phyloP scores from a whole-genome alignment of 331 rosid genomes.

The Cydonia oblonga region DNA sequence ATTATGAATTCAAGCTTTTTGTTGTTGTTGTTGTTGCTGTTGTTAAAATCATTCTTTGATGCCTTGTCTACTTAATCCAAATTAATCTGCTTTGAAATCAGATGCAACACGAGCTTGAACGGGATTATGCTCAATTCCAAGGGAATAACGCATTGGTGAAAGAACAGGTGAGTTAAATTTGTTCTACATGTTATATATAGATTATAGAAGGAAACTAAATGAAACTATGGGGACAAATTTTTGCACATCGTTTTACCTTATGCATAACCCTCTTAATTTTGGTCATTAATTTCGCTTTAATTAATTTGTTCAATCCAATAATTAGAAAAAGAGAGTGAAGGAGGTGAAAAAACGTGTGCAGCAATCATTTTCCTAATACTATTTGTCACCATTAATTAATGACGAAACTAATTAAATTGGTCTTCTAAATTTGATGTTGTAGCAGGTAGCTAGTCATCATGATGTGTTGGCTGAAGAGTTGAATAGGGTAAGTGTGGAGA shows the following conservation, averaged over 20 bases:
- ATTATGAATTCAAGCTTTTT: no score
- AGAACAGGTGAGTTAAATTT: slow-evolving; percentile 14
- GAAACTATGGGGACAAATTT: background rate
- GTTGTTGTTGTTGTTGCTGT: no score
- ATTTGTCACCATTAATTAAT: background rate
- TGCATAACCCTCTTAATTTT: background rate
- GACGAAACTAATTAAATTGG: background rate
- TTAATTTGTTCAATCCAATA: background rate
- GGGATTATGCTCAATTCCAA: background rate
- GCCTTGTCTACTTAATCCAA: no score
- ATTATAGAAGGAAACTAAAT: no score
- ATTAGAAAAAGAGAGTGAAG: background rate
- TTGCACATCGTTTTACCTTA: background rate
- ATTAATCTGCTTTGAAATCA: background rate
- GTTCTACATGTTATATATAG: background rate
- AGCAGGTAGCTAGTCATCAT: slow-evolving; percentile 12
- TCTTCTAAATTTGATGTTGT: background rate
- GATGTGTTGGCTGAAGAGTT: slow-evolving; percentile 28
- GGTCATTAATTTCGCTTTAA: background rate
- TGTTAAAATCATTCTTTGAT: no score
- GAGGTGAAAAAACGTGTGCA: background rate
- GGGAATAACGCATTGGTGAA: background rate
- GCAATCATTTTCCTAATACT: background rate
- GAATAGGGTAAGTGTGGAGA: slow-evolving; percentile 49
- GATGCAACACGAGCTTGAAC: slow-evolving; percentile 8